A percentile compares a stretch with the other conserved stretches of the same genome.
Evolutionary conservation across 1,139 yeast genomes (phyloP).

Genomic region (Meyerozyma smithsonii): DNA sequence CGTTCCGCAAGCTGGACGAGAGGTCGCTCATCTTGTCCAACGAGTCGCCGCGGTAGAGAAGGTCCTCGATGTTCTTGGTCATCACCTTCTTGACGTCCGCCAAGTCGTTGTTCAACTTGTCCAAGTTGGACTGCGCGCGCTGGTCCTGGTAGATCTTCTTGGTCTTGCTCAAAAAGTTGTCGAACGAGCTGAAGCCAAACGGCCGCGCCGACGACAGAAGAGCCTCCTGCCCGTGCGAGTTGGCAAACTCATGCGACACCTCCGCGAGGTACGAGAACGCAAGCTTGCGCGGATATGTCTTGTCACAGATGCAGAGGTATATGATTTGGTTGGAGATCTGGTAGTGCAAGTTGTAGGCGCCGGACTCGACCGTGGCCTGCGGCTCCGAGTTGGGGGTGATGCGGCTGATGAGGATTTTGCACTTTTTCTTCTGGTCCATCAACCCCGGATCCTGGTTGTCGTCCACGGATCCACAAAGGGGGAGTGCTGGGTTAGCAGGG

Average conservation of each 20-base stretch:
- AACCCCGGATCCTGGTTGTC: conserved; percentile 59
- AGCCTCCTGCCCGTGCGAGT: conserved; percentile 74
- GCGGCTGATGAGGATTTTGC: conserved; percentile 71
- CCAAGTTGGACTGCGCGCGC: conserved; percentile 84
- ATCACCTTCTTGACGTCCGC: conserved; percentile 92
- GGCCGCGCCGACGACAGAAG: conserved; percentile 65
- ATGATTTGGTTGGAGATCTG: conserved; percentile 59
- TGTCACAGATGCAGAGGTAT: conserved; percentile 73
- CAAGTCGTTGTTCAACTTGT: conserved; percentile 77
- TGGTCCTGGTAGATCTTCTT: conserved; percentile 86
- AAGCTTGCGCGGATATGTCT: conserved; percentile 78
- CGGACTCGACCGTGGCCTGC: conserved; percentile 82
- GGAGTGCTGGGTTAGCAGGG: conserved; percentile 50
- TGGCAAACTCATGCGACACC: conserved; percentile 74
- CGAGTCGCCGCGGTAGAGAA: conserved; percentile 90
- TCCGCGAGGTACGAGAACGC: conserved; percentile 86
- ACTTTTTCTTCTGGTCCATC: conserved; percentile 76
- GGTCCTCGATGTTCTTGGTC: conserved; percentile 94
- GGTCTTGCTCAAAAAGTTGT: conserved; percentile 76
- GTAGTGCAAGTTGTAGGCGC: conserved; percentile 72
- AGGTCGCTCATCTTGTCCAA: conserved; percentile 90
- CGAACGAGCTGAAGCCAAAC: conserved; percentile 86
- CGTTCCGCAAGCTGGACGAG: conserved; percentile 73
- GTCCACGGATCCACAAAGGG: conserved; percentile 90
- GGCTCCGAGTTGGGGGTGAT: conserved; percentile 79